Base-by-base conservation (phyloP, 805 yeast species). In the Metschnikowia similis region DNA sequence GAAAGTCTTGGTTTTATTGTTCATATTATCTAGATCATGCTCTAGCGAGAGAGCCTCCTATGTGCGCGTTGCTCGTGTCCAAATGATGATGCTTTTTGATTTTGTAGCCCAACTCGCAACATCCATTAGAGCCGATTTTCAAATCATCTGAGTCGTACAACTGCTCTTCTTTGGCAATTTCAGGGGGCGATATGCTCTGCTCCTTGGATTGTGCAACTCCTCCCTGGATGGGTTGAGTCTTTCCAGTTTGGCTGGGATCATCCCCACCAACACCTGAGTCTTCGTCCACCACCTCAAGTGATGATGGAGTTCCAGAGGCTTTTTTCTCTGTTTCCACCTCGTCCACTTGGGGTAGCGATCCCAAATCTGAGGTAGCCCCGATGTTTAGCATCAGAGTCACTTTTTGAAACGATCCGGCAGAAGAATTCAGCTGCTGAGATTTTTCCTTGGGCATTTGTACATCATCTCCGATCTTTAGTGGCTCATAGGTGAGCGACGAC, bases 1-100 rank as follows among this genome's bases (percentile, higher is more conserved):
- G 6, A 14, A 10, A 21, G 27, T 38, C 27, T n/a, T 27, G 6
- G 2, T 3, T 13, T 8, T 2, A 32, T 32, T n/a, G 35, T 36
- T 28, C 26, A 34, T 14, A 21, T 32, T 42, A 8, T 26, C 8
- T 10, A 26, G 16, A 11, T 43, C 29, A 51, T 36, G 51, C 36
- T 32, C 56, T 51, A 39, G 65, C 49, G 13, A 61, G 47, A 7
- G 60, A 47, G 2, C 74, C 72, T 6, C 66, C 59, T 31, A 66
- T 59, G 1, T 65, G 63, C 10, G 63, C 67, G 42, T 65, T 65
- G 53, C 72, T 67, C 5, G 71, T 59, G 17, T 70, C 77, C 43
- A 65, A 54, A 52, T 74, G 78, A 55, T 71, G 74, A 51, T 74
- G 78, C 57, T 66, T 72, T 49, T 62, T 71, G 40, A 74, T 64